phyloP scores from a whole-genome alignment of 306 rosid genomes.

The Vigna mungo region DNA sequence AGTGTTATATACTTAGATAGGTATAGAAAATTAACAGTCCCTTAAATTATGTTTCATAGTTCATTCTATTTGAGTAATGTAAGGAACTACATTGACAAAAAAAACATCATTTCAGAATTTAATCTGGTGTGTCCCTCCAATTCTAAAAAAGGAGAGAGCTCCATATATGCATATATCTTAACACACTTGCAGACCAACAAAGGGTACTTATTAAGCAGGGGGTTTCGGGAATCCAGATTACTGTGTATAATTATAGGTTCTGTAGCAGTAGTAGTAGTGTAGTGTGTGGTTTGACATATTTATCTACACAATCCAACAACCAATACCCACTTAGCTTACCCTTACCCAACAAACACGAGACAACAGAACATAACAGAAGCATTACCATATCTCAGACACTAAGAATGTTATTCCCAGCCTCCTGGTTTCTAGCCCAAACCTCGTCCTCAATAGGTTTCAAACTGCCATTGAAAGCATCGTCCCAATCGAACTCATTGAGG shows the following conservation, averaged over 20 bases:
- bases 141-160: not conserved
- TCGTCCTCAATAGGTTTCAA: too few species aligned
- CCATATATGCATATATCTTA: not conserved
- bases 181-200: not conserved
- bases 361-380: not conserved
- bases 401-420: not conserved
- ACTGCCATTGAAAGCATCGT: constrained; percentile 50
- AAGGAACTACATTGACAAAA: not conserved
- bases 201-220: not conserved
- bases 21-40: too few species aligned
- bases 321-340: not conserved
- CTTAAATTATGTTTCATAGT: not conserved
- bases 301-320: not conserved
- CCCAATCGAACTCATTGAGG: constrained; percentile 39
- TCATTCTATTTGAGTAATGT: not conserved
- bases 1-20: too few species aligned
- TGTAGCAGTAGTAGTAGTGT: too few species aligned
- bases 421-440: constrained; percentile 4
- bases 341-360: too few species aligned
- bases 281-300: not conserved
- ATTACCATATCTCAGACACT: not conserved
- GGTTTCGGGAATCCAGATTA: not conserved
- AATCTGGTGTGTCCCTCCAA: not conserved
- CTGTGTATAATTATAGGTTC: not conserved
- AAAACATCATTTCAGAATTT: too few species aligned